Percentiles rank a stretch among this genome's conserved stretches.
phyloP scores from a whole-genome alignment of 1,139 yeast genomes.

The Taiozyma sp. region DNA sequence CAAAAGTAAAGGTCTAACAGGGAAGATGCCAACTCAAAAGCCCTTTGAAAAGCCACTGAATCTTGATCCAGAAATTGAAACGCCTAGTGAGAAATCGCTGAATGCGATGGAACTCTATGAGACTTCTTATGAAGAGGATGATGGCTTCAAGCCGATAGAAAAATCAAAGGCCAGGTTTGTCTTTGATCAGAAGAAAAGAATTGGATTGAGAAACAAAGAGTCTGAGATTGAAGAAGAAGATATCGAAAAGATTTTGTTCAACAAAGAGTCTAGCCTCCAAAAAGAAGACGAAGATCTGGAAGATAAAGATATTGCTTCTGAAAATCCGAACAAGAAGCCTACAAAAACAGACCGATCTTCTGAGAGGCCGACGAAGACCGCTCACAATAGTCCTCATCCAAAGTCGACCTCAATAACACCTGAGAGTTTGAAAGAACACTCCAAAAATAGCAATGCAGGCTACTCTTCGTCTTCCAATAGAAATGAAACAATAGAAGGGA shows the following conservation, averaged over 20 bases:
- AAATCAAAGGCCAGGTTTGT: not conserved
- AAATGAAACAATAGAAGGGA: not conserved
- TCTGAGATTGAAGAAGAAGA: slow-evolving; percentile 2
- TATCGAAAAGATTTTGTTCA: slow-evolving; percentile 4
- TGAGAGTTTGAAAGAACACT: not conserved
- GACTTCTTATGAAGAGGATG: not conserved
- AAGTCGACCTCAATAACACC: not conserved
- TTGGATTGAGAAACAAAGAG: not conserved
- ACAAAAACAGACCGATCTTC: not conserved
- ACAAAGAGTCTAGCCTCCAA: not conserved
- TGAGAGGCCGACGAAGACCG: not conserved
- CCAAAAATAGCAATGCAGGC: not conserved
- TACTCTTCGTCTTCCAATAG: not conserved
- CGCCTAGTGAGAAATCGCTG: not conserved
- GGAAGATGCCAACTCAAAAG: not conserved
- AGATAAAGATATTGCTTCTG: not conserved
- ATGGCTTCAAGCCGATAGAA: not conserved
- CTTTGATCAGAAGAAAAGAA: not conserved
- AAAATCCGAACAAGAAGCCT: not conserved
- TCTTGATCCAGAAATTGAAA: not conserved
- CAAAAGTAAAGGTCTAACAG: not conserved
- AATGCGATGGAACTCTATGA: not conserved
- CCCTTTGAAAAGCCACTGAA: not conserved
- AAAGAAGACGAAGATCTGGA: not conserved
- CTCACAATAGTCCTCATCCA: not conserved